Percentiles rank a stretch among this genome's conserved stretches.
phyloP scores from a whole-genome alignment of 2,329 filamentous ascomycete species.

The Sphaerulina vaccinii region DNA sequence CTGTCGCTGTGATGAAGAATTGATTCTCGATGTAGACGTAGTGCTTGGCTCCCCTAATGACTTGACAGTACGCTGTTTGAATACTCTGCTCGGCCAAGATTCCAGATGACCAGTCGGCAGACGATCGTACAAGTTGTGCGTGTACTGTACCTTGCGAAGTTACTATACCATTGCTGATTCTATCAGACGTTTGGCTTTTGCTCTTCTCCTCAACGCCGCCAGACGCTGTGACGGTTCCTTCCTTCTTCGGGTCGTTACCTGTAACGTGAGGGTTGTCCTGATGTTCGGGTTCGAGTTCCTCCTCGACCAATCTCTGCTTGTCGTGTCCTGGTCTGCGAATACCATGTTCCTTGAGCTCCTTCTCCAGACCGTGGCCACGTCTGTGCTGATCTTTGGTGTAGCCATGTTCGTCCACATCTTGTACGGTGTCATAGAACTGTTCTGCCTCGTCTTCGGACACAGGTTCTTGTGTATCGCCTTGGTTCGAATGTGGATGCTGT shows the following conservation, averaged over 20 bases:
- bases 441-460: constrained; percentile 22
- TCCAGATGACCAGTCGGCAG: constrained; percentile 89
- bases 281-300: constrained; percentile 14
- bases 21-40: constrained; percentile 98
- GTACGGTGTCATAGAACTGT: constrained; percentile 32
- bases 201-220: constrained; percentile 35
- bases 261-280: constrained; percentile 37
- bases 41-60: constrained; percentile 84
- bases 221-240: constrained; percentile 35
- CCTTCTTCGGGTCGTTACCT: constrained; percentile 36
- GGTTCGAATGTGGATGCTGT: constrained; percentile 24
- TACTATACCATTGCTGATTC: constrained; percentile 24
- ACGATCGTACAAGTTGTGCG: constrained; percentile 85
- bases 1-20: constrained; percentile 85
- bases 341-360: constrained; percentile 26
- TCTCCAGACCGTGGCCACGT: constrained; percentile 31
- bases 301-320: constrained; percentile 10
- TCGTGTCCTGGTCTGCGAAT: constrained; percentile 22
- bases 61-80: constrained; percentile 79
- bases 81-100: constrained; percentile 83
- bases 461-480: constrained; percentile 11
- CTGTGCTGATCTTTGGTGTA: constrained; percentile 35
- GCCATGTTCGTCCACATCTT: constrained; percentile 35
- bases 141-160: constrained; percentile 67
- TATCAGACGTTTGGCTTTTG: constrained; percentile 30